Evolutionary conservation across 345 rosid genomes (phyloP).

Genomic region (Leavenworthia alabamica): DNA sequence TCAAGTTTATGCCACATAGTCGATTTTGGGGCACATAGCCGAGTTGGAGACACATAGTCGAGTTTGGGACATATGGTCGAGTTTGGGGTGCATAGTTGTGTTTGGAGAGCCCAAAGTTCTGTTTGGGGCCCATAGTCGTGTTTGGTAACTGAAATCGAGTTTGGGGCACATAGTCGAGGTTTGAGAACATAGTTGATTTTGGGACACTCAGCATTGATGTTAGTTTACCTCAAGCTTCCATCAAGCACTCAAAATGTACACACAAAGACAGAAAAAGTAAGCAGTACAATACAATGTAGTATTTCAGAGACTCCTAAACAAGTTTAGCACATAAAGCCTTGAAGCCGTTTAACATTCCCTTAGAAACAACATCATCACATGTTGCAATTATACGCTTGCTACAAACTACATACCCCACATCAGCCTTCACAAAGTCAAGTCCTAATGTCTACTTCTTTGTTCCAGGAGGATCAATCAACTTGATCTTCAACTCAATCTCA

Average conservation of each 20-base stretch:
- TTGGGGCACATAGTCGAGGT: too few species aligned
- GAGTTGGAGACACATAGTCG: too few species aligned
- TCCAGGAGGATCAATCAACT: conserved; percentile 47
- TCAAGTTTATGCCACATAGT: too few species aligned
- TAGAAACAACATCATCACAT: conserved; percentile 7
- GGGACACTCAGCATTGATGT: too few species aligned
- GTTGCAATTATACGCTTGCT: conserved; percentile 11
- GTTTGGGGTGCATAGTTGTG: too few species aligned
- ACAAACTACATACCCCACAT: conserved; percentile 10
- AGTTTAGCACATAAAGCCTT: conserved; percentile 5
- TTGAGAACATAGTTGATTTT: too few species aligned
- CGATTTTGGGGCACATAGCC: too few species aligned
- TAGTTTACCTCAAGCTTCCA: background rate
- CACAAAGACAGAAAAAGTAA: background rate
- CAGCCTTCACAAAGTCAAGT: background rate
- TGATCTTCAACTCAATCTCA: conserved; percentile 80
- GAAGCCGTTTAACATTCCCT: background rate
- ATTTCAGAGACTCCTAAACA: conserved; percentile 7
- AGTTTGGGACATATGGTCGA: too few species aligned
- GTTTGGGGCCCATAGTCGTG: too few species aligned
- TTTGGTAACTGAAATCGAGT: too few species aligned
- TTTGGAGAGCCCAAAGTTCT: too few species aligned
- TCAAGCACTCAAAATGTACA: background rate
- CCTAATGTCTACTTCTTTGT: background rate
- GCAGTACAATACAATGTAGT: background rate